A percentile compares a stretch with the other conserved stretches of the same genome.
Evolutionary conservation across 495 filamentous ascomycete genomes (phyloP).

Genomic region (Neurospora sp.): DNA sequence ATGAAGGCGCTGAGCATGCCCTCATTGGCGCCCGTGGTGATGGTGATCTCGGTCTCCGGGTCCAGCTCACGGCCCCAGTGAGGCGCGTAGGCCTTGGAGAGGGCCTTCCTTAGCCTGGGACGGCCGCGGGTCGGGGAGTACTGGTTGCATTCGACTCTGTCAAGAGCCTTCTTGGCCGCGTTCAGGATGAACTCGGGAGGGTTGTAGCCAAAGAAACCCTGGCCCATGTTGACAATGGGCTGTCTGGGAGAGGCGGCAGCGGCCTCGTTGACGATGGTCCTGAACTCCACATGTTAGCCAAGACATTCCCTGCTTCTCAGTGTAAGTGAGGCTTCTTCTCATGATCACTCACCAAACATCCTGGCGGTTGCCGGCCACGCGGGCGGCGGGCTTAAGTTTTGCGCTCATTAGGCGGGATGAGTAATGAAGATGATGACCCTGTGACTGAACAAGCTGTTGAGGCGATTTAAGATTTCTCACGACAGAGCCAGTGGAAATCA

Average conservation of each 20-base stretch:
- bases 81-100: constrained; percentile 81
- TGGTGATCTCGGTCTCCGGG: constrained; percentile 82
- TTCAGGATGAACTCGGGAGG: constrained; percentile 84
- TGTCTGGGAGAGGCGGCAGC: constrained; percentile 71
- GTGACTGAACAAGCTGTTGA: neutral
- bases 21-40: constrained; percentile 96
- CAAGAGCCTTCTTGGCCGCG: constrained; percentile 79
- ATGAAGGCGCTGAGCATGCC: constrained; percentile 95
- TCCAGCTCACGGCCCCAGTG: constrained; percentile 71
- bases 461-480: neutral
- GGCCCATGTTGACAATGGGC: constrained; percentile 91
- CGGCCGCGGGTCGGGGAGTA: constrained; percentile 94
- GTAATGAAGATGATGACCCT: constrained; percentile 13
- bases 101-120: constrained; percentile 78
- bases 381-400: constrained; percentile 55
- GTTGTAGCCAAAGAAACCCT: constrained; percentile 98
- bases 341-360: constrained; percentile 73
- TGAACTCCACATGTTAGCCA: constrained; percentile 20
- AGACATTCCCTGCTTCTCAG: neutral
- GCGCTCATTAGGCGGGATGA: constrained; percentile 18
- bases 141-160: constrained; percentile 96
- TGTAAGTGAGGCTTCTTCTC: neutral
- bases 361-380: constrained; percentile 72
- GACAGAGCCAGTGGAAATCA: neutral
- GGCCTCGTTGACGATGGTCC: constrained; percentile 94